Evolutionary conservation across 495 filamentous ascomycete species (phyloP).

Genomic region (Xylona heveae): DNA sequence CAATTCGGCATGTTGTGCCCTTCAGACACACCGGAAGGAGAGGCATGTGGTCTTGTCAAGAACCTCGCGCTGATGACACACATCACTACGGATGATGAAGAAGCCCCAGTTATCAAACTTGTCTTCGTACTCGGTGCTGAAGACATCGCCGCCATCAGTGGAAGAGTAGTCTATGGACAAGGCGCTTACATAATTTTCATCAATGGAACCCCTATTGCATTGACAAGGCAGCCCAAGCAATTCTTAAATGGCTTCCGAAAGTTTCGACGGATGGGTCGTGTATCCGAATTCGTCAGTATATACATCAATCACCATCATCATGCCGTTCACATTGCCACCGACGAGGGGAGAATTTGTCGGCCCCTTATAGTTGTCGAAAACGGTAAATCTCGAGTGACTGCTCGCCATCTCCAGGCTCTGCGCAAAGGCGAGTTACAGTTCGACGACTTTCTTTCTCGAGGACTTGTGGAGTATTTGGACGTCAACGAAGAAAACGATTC

Average conservation of each 20-base stretch:
- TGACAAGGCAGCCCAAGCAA: constrained; percentile 60
- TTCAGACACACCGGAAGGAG: constrained; percentile 94
- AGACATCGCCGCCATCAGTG: constrained; percentile 48
- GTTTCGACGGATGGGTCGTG: constrained; percentile 64
- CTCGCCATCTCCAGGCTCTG: constrained; percentile 53
- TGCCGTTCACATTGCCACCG: constrained; percentile 85
- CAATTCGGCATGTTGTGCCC: constrained; percentile 96
- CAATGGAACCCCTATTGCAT: constrained; percentile 78
- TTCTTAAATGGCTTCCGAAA: constrained; percentile 69
- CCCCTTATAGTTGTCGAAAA: constrained; percentile 88
- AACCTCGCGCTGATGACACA: constrained; percentile 98
- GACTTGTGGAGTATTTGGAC: constrained; percentile 88
- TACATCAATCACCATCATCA: constrained; percentile 83
- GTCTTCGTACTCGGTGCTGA: constrained; percentile 62
- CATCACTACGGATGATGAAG: constrained; percentile 88
- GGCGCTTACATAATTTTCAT: constrained; percentile 84
- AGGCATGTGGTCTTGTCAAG: constrained; percentile 94
- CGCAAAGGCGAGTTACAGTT: constrained; percentile 66
- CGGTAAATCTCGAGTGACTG: constrained; percentile 52
- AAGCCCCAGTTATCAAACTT: constrained; percentile 62
- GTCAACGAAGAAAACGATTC: constrained; percentile 98
- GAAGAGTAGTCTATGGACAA: constrained; percentile 59
- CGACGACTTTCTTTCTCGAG: constrained; percentile 76
- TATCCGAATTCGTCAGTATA: constrained; percentile 89
- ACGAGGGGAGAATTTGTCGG: constrained; percentile 88